Base-by-base conservation (phyloP, 345 rosid species). In the Fremontodendron californicum region DNA sequence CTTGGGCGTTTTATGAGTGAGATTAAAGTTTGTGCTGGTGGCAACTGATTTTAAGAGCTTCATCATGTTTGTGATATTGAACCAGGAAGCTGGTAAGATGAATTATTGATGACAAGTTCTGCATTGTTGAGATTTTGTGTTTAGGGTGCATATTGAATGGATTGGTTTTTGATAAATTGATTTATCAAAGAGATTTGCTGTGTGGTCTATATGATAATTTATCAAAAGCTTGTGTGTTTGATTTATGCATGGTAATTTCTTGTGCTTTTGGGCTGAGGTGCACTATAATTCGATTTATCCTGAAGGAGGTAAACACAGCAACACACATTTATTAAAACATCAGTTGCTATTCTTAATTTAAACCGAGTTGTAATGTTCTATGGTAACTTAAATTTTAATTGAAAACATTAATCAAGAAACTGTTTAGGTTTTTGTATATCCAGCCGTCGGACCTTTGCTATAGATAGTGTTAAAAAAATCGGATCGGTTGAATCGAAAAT, bases 181-280 rank as follows among this genome's bases (percentile, higher is more conserved):
- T n/a, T n/a, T n/a, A n/a, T n/a, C n/a, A n/a, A n/a, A n/a, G n/a
- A n/a, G n/a, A n/a, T n/a, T n/a, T n/a, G n/a, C n/a, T n/a, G n/a
- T n/a, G n/a, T n/a, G n/a, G n/a, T n/a, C n/a, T n/a, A n/a, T n/a
- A n/a, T n/a, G n/a, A n/a, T n/a, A n/a, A n/a, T n/a, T n/a, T n/a
- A n/a, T n/a, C n/a, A n/a, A n/a, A n/a, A n/a, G n/a, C n/a, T n/a
- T n/a, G n/a, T n/a, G n/a, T n/a, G n/a, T n/a, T n/a, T n/a, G n/a
- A n/a, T n/a, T n/a, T n/a, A n/a, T n/a, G n/a, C n/a, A n/a, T n/a
- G n/a, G n/a, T n/a, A n/a, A n/a, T 77, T 93, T 83, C 86, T 81
- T 90, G 84, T 93, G 97, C 82, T 95, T 95, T 75, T 95, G 98
- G 99, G 98, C 96, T 2, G 98, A 92, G 80, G 99, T 95, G 81